Evolutionary conservation across 2,329 filamentous ascomycete species (phyloP), one percentile per base, ranked within the genome.

Genomic region (Phialocephala sp.): DNA sequence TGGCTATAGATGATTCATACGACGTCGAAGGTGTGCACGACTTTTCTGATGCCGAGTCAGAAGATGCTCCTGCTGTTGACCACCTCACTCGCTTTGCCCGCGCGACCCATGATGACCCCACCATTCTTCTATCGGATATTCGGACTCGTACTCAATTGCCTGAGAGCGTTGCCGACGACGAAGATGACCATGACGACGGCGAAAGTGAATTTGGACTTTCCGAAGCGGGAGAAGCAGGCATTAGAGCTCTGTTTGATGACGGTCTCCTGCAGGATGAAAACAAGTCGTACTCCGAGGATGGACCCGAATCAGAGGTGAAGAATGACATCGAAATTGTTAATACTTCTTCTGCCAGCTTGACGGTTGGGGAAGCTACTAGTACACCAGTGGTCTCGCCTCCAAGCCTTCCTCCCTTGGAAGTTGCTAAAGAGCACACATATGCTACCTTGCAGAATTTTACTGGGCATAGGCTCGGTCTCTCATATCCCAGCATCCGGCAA

Each of bases 201-300:
- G 61, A 70, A 15, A 74, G 71, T 43, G 71, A 74, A 20, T 58
- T 72, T 43, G 67, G 70, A 14, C 71, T 74, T 20, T 70, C 69
- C 1, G 72, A 73, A 36, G 72, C 69, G 43, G 72, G 66, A 1
- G 65, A 59, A 20, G 71, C 71, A 60, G 72, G 69, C 20, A 57
- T 74, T 32, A 65, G 60, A 59, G 70, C 62, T 43, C 63, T 75
- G 14, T 65, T 68, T 20, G 71, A 72, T 36, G 66, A 58, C 36
- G 54, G 50, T 50, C 61, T 65, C 15, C 47, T 62, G 5, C n/a
- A 39, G 15, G 24, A 37, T n/a, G 32, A 50, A 12, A 22, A 56
- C 22, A 59, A 60, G 45, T 27, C 32, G 9, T 15, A 24, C 22
- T 41, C 55, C 15, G 50, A 54, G 4, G 35, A 41, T 18, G 22